Conservation (phyloP, 2,329 filamentous ascomycete genomes). For the Decorospora gaudefroyi region DNA sequence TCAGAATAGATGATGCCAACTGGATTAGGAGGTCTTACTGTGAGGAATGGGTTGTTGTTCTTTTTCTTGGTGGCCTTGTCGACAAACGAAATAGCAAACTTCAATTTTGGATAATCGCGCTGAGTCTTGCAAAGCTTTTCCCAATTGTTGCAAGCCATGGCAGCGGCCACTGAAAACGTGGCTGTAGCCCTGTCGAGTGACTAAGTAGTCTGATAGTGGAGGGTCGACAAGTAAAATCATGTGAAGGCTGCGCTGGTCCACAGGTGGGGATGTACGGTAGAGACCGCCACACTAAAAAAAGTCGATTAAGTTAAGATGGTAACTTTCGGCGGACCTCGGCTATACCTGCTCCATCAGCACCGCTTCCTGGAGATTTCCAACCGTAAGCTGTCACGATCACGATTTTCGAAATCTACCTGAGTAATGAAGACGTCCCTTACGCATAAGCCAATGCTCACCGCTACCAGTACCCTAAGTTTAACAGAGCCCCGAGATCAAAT, state of each 20-base stretch:
- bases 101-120: conserved; percentile 42
- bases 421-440: too few species aligned
- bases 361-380: too few species aligned
- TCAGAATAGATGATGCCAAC: conserved; percentile 2
- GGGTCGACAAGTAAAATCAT: too few species aligned
- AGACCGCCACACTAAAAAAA: conserved; percentile 19
- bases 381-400: too few species aligned
- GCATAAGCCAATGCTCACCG: too few species aligned
- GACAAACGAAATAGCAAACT: conserved; percentile 41
- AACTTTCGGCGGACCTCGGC: too few species aligned
- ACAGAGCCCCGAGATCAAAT: too few species aligned
- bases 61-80: conserved; percentile 44
- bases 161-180: conserved; percentile 1
- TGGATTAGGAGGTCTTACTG: conserved; percentile 21
- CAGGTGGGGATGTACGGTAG: conserved; percentile 19
- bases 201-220: too few species aligned
- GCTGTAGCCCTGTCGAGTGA: neutral
- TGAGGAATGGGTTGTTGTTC: conserved; percentile 44
- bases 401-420: too few species aligned
- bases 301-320: too few species aligned
- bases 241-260: conserved; percentile 12
- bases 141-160: conserved; percentile 44
- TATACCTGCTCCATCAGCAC: too few species aligned
- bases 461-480: too few species aligned
- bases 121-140: conserved; percentile 41